Base-by-base conservation (phyloP, 306 rosid species). In the Quercus gilva region DNA sequence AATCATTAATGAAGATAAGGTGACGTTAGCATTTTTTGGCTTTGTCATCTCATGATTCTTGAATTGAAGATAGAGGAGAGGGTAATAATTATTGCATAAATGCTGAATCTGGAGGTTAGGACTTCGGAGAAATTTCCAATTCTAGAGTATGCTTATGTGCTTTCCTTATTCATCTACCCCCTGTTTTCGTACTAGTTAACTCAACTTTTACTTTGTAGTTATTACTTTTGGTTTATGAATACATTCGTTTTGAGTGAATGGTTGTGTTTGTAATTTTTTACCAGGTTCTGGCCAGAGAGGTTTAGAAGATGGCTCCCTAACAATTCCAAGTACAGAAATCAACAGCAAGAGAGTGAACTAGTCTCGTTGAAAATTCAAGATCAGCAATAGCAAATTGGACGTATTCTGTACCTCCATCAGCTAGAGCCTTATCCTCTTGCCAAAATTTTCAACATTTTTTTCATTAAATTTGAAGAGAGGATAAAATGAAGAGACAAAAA, bases 251-350 rank as follows among this genome's bases (percentile, higher is more conserved):
- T 51, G 25, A 80, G 43, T 56, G 53, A 69, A 77, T 80, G 53
- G 58, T 79, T 73, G 10, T 69, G 21, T 69, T 70, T 74, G 20
- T 77, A 31, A 68, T n/a, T 33, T 58, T 78, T 74, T 49, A 65
- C 37, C 86, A 94, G 99, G 91, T 86, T 85, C 77, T 92, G 88
- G 94, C 97, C 97, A n/a, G 97, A 92, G 80, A 88, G 88, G 84
- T 84, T 92, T 41, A 61, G 80, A 52, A 87, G 89, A 84, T 94
- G 93, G 97, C 86, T 92, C 51, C 97, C 95, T 43, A 87, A 80
- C 90, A 81, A 82, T 84, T 84, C 89, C n/a, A 91, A 79, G 85
- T 88, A 78, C 81, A 88, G 84, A 82, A 87, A 87, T 84, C 91
- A 84, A 83, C 90, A 89, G 67, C 91, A 90, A 85, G 98, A 91